These are phyloP conservation scores for Polytrichum formosum DNA, from an alignment of 225 moss, liverwort and hornwort species.

Conservation along the genomic window DNA sequence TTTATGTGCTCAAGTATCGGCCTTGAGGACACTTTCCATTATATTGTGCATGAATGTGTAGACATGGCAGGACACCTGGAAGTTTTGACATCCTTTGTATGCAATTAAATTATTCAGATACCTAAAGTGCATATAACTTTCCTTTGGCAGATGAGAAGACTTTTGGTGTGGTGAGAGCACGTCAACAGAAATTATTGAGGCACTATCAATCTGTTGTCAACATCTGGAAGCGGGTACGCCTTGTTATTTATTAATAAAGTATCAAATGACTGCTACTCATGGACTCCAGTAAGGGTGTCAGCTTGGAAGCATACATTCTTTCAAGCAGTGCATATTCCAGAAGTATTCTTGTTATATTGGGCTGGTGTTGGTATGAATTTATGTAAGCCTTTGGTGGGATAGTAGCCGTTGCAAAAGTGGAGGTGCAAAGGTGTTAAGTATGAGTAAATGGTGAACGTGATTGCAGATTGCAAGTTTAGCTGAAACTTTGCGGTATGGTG, in stretches of 20 bases:
- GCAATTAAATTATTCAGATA: no score
- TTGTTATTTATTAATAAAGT: not conserved
- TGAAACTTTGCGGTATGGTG: slow-evolving; percentile 67
- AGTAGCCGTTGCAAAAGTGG: not conserved
- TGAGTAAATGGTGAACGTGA: slow-evolving; percentile 7
- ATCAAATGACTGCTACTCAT: no score
- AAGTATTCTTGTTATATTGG: not conserved
- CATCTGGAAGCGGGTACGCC: slow-evolving; percentile 75
- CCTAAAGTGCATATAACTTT: slow-evolving; percentile 21
- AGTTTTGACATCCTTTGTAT: no score
- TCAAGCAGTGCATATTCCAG: no score
- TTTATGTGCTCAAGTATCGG: no score
- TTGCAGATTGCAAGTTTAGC: slow-evolving; percentile 68
- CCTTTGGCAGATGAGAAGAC: slow-evolving; percentile 50
- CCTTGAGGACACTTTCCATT: no score
- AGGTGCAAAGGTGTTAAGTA: not conserved
- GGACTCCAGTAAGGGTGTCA: no score
- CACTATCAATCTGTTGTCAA: slow-evolving; percentile 71
- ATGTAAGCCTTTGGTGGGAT: not conserved
- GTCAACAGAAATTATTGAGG: slow-evolving; percentile 63
- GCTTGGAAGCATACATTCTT: no score
- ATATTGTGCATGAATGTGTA: not conserved
- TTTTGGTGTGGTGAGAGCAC: slow-evolving; percentile 66
- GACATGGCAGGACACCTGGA: no score
- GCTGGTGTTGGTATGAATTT: not conserved